Evolutionary conservation across 441 rosid species (phyloP).

Genomic region (Breynia disticha): DNA sequence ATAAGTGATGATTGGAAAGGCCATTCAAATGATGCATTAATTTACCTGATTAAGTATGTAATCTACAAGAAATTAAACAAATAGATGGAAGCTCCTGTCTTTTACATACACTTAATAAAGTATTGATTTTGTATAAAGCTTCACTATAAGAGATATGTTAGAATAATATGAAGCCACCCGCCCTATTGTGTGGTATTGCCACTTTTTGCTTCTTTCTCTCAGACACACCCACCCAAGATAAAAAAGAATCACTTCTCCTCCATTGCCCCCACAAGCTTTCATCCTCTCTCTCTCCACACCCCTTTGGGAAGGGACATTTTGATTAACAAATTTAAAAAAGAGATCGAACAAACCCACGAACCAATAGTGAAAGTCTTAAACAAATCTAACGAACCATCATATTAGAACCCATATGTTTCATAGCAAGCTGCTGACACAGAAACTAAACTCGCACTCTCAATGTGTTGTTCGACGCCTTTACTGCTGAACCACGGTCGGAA

Average conservation of each 20-base stretch:
- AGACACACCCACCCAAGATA: conserved; percentile 27
- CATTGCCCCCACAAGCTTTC: too few species aligned
- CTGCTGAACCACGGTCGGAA: too few species aligned
- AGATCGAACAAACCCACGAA: too few species aligned
- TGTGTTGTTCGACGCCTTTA: too few species aligned
- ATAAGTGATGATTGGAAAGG: neutral
- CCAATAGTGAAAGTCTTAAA: too few species aligned
- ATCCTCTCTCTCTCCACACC: neutral
- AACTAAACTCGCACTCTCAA: too few species aligned
- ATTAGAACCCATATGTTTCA: too few species aligned
- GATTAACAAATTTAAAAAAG: too few species aligned
- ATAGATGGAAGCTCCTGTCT: neutral
- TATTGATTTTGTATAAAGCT: neutral
- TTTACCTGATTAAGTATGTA: neutral
- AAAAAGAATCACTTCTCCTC: conserved; percentile 4
- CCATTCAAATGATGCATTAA: neutral
- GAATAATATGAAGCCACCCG: conserved; percentile 22
- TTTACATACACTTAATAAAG: neutral
- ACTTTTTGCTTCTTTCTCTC: conserved; percentile 46
- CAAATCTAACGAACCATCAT: too few species aligned
- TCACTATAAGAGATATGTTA: conserved; percentile 21
- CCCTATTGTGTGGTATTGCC: conserved; percentile 8
- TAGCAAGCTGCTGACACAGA: too few species aligned
- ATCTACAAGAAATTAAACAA: neutral
- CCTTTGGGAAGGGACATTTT: too few species aligned